phyloP scores from a whole-genome alignment of 352 stramenopile species.

The Globisporangium rhizosaccharum region DNA sequence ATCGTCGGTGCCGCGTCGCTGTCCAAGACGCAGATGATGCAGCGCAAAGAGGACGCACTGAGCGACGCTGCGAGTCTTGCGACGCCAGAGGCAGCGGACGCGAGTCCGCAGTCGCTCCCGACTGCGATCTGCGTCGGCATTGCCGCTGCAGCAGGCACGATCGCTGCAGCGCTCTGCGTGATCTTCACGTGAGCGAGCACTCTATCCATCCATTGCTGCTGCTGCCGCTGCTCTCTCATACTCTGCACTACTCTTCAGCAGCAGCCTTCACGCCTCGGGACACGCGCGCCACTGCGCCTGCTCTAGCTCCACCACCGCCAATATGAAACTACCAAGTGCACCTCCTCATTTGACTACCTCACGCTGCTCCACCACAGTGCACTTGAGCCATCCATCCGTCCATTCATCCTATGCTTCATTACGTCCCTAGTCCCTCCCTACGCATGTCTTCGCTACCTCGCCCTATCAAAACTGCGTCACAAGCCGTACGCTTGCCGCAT shows the following conservation, averaged over 20 bases:
- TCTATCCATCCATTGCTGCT: not conserved
- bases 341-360: too few relatives aligned
- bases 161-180: slow-evolving; percentile 54
- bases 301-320: too few relatives aligned
- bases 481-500: slow-evolving; percentile 49
- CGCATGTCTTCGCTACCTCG: too few relatives aligned
- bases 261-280: not conserved
- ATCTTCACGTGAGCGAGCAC: slow-evolving; percentile 37
- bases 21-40: slow-evolving; percentile 9
- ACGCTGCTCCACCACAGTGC: not conserved
- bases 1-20: slow-evolving; percentile 1
- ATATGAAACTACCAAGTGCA: too few relatives aligned
- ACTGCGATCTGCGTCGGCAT: slow-evolving; percentile 44
- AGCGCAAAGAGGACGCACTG: slow-evolving; percentile 1
- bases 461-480: too few relatives aligned
- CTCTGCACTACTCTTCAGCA: not conserved
- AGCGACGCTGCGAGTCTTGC: too few relatives aligned
- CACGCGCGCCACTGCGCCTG: too few relatives aligned
- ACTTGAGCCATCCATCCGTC: not conserved
- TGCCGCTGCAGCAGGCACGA: slow-evolving; percentile 45
- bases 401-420: not conserved
- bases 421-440: not conserved
- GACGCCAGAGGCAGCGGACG: slow-evolving; percentile 3
- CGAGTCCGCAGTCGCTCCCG: slow-evolving; percentile 29
- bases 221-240: not conserved